Evolutionary conservation across 768 basidiomycete species (phyloP), one percentile per base, ranked within the genome.

Genomic region (Hydnomerulius pinastri): DNA sequence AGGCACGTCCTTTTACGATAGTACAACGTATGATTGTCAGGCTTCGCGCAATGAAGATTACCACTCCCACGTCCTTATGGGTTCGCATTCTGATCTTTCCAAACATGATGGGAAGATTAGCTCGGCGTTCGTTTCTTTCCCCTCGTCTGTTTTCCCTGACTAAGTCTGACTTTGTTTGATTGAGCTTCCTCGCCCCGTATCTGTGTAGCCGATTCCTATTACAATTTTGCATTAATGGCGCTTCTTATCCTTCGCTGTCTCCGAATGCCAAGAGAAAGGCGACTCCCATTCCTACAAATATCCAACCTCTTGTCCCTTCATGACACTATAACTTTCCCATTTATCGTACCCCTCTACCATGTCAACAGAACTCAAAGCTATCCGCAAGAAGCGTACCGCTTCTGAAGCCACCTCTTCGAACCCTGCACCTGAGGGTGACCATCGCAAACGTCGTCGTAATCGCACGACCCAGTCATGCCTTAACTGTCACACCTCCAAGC

Each of bases 401-500:
- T 32, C 64, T 38, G 61, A 66, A 20, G 37, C 57, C 23, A 53
- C 48, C 11, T 58, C 70, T 46, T 55, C 66, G 18, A 60, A 63
- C 9, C 62, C 67, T 51, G 51, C 71, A 29, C 63, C 75, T 17
- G 78, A 77, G 30, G 75, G 73, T 44, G 81, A 82, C 61, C 81
- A 84, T 52, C 75, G 81, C 24, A 81, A 80, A 57, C 74, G 78
- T 67, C 79, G 83, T 55, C 82, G 86, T 38, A 87, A 87, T 62
- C 79, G 86, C 45, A 86, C 84, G 6, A 87, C 85, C 3, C 85
- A 86, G 55, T 86, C 85, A 53, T 87, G 86, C 58, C 70, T 87
- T 24, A 86, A 86, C 54, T 87, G 86, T 56, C 85, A 87, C 54
- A 80, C 82, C 21, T 86, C 86, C 7, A 87, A 87, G 58, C 75